These are phyloP conservation scores for Lablab purpureus DNA, from an alignment of 306 rosid genomes.

Conservation along the genomic window DNA sequence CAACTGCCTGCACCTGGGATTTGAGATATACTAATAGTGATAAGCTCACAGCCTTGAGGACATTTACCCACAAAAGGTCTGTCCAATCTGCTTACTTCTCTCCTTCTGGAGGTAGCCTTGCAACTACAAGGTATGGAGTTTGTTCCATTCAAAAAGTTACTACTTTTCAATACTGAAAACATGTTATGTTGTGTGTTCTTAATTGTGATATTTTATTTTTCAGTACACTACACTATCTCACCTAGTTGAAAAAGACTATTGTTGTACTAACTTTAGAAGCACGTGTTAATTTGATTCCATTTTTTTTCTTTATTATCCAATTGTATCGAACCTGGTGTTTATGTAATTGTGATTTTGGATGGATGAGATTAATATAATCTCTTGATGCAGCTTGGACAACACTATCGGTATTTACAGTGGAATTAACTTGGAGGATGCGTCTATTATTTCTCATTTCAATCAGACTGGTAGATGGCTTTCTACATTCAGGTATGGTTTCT, in stretches of 20 bases:
- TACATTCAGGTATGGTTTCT: constrained; percentile 69
- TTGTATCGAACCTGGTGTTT: background rate
- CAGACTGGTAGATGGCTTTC: constrained; percentile 79
- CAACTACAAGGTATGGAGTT: constrained; percentile 77
- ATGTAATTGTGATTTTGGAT: constrained; percentile 24
- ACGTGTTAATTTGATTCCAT: background rate
- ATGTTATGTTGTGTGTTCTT: constrained; percentile 10
- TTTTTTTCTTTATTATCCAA: background rate
- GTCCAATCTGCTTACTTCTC: constrained; percentile 91
- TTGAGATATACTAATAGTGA: constrained; percentile 59
- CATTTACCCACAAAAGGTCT: constrained; percentile 64
- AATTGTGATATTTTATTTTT: background rate
- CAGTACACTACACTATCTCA: background rate
- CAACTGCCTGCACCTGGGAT: constrained; percentile 93
- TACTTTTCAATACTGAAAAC: constrained; percentile 16
- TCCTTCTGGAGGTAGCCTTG: constrained; percentile 81
- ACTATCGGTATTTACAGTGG: constrained; percentile 75
- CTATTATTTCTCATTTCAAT: constrained; percentile 63
- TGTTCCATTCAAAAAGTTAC: constrained; percentile 1
- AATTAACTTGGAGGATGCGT: constrained; percentile 58
- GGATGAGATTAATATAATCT: constrained; percentile 7
- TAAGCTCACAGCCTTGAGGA: constrained; percentile 60
- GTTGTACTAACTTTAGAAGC: background rate
- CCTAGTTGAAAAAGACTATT: background rate
- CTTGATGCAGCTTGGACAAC: constrained; percentile 67